Evolutionary conservation across 1,139 yeast species (phyloP).

Genomic region (Yamadazyma pseudoaaseri): DNA sequence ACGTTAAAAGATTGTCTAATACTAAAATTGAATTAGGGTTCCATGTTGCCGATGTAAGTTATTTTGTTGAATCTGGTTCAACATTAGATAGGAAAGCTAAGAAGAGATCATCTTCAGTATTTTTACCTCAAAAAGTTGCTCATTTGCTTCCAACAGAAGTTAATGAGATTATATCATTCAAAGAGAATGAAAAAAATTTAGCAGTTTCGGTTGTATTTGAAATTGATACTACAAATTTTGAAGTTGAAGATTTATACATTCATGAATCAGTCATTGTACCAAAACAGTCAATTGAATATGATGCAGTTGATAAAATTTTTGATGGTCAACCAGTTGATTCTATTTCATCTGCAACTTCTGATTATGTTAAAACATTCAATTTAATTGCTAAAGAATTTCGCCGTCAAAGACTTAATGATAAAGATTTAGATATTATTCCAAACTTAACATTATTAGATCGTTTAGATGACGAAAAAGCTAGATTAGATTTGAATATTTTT

Average conservation of each 20-base stretch:
- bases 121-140: constrained; percentile 75
- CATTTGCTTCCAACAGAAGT: constrained; percentile 70
- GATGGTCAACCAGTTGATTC: constrained; percentile 26
- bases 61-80: constrained; percentile 69
- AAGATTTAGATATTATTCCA: constrained; percentile 49
- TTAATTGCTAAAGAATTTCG: constrained; percentile 71
- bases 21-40: constrained; percentile 71
- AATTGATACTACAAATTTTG: constrained; percentile 70
- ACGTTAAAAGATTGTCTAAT: constrained; percentile 59
- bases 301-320: constrained; percentile 52
- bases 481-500: constrained; percentile 71
- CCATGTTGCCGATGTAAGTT: constrained; percentile 79
- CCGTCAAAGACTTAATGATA: constrained; percentile 62
- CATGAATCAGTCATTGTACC: constrained; percentile 75
- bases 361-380: constrained; percentile 63
- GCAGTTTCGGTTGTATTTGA: constrained; percentile 82
- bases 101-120: constrained; percentile 87
- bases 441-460: constrained; percentile 71
- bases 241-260: constrained; percentile 74
- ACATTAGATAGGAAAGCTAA: constrained; percentile 84
- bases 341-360: constrained; percentile 60
- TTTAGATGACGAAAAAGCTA: constrained; percentile 80
- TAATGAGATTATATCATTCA: constrained; percentile 60
- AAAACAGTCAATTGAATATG: constrained; percentile 50
- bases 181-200: constrained; percentile 58